Evolutionary conservation across 371 early-diverging fungal species (phyloP), one percentile per base, ranked within the genome.

Genomic region (Mucor irregularis): DNA sequence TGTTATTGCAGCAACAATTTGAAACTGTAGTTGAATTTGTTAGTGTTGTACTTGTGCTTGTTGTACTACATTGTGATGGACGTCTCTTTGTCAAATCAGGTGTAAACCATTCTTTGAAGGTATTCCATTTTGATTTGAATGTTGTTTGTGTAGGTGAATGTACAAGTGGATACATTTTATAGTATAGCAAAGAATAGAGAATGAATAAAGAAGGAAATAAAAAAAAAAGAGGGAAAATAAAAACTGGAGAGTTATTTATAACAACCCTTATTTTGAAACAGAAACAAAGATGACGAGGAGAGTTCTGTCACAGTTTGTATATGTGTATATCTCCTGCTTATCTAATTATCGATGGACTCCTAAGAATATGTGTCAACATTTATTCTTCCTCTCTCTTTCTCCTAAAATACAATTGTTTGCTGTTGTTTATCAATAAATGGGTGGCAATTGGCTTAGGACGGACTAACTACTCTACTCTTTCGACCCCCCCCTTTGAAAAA

Each of bases 51-150:
- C n/a, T 31, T 13, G 56, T 56, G 26, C 49, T 50, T 2, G 45
- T 30, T 44, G 52, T 54, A 29, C 65, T 64, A 22, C 65, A 51
- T 19, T 59, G 56, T 28, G 65, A 64, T 29, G 60, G 56, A 35
- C 65, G 65, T 54, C 65, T 17, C 33, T 59, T 60, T 13, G 38
- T 31, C 9, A 56, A n/a, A 14, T 59, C 65, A 19, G 60, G 65
- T 52, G 56, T 56, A 37, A 64, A 49, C 65, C 65, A 64, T 21
- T 45, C 55, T n/a, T 51, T 56, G 19, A 62, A 53, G 14, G 19
- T 40, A 17, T 25, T 22, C 57, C 57, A 62, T 31, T 62, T 62
- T 39, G 63, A 57, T 37, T 48, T 62, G 7, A 53, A 42, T 17
- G 46, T 51, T 13, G 37, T 46, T 24, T 45, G 42, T 40, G 48